Conservation (phyloP, 108 stramenopile genomes). For the Nitzschia putrida region DNA sequence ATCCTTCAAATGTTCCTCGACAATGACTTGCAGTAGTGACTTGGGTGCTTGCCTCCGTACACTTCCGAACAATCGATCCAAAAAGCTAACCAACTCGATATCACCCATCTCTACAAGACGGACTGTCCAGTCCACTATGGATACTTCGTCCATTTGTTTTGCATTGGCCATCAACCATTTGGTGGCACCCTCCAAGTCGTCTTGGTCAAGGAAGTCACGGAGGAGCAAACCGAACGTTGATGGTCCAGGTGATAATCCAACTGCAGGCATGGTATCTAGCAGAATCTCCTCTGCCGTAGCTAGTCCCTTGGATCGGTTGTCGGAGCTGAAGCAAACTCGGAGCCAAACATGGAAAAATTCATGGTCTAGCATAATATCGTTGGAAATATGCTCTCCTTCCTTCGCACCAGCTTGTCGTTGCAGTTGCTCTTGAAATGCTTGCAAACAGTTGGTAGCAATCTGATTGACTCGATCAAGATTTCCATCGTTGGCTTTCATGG, state of each 20-base stretch:
- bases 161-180: constrained; percentile 30
- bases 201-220: constrained; percentile 11
- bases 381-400: neutral
- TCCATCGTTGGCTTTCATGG: constrained; percentile 32
- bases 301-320: neutral
- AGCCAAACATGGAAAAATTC: constrained; percentile 38
- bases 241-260: constrained; percentile 7
- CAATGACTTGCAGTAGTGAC: constrained; percentile 27
- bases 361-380: constrained; percentile 18
- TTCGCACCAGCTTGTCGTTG: neutral
- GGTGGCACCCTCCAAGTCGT: constrained; percentile 35
- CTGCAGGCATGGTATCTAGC: constrained; percentile 9
- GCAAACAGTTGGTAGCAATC: constrained; percentile 21
- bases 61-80: constrained; percentile 4
- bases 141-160: constrained; percentile 24
- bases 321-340: constrained; percentile 7
- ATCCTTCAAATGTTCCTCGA: constrained; percentile 15
- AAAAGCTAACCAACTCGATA: constrained; percentile 6
- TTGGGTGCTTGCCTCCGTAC: neutral
- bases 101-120: constrained; percentile 15
- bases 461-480: constrained; percentile 19
- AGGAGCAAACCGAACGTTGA: constrained; percentile 12
- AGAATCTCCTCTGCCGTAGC: constrained; percentile 6
- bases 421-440: constrained; percentile 5
- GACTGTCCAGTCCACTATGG: constrained; percentile 26